These are phyloP conservation scores for Glycine latifolia DNA, from an alignment of 306 rosid genomes.

Conservation along the genomic window DNA sequence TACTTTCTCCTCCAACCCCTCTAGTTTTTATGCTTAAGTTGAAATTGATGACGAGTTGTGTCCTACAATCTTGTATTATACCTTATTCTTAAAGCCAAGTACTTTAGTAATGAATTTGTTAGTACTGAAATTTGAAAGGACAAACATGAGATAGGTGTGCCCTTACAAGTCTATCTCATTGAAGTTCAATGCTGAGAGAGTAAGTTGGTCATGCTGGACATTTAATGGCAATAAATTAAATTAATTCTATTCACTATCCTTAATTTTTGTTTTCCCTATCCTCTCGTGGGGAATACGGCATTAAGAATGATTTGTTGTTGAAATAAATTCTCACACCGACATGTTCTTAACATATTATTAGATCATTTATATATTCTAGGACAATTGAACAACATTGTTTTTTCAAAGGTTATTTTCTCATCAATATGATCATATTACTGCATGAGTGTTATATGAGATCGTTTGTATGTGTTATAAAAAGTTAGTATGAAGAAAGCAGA, in stretches of 20 bases:
- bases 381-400: not conserved
- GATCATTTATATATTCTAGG: not conserved
- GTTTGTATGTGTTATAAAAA: too few relatives aligned
- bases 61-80: not conserved
- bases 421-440: not conserved
- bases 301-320: conserved; percentile 20
- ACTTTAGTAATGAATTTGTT: conserved; percentile 1
- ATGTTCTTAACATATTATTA: not conserved
- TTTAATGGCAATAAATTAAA: not conserved
- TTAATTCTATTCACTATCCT: conserved; percentile 18
- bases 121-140: conserved; percentile 12
- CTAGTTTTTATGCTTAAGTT: not conserved
- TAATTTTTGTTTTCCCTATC: not conserved
- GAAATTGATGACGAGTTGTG: not conserved
- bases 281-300: conserved; percentile 15
- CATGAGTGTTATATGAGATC: not conserved
- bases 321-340: not conserved
- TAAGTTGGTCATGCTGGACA: not conserved
- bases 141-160: not conserved
- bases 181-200: not conserved
- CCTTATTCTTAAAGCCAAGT: not conserved
- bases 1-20: not conserved
- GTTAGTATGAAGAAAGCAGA: not conserved
- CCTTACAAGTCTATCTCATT: not conserved
- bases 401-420: not conserved